phyloP scores from a whole-genome alignment of 2,329 filamentous ascomycete species.

The Colletotrichum sp. region DNA sequence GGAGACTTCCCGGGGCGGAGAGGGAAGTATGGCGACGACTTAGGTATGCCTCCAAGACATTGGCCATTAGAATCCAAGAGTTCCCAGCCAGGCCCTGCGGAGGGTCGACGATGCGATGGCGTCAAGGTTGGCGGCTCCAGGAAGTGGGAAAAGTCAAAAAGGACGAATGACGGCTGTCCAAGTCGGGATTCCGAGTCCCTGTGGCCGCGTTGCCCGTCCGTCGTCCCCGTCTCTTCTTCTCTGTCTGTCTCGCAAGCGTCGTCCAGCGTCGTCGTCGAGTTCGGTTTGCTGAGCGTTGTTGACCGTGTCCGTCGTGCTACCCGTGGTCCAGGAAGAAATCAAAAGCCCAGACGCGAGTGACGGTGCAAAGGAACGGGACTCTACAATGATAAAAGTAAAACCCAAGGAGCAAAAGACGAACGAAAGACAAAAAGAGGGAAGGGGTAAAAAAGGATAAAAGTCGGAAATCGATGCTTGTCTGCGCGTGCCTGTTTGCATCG shows the following conservation, averaged over 20 bases:
- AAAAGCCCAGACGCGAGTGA: not conserved
- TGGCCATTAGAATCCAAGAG: constrained; percentile 14
- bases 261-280: not conserved
- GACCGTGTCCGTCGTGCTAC: not conserved
- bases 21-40: constrained; percentile 6
- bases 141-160: not conserved
- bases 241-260: not conserved
- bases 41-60: not conserved
- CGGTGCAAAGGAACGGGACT: not conserved
- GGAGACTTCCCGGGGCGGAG: not conserved
- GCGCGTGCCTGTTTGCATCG: not conserved
- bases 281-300: not conserved
- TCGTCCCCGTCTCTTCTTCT: not conserved
- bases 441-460: not conserved
- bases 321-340: not conserved
- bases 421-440: not conserved
- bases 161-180: not conserved
- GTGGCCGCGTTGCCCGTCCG: not conserved
- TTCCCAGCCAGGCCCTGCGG: not conserved
- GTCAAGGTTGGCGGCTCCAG: not conserved
- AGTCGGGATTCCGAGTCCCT: not conserved
- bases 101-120: not conserved
- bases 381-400: not conserved
- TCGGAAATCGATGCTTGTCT: constrained; percentile 2
- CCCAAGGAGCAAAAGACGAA: not conserved